Evolutionary conservation across 2,329 filamentous ascomycete genomes (phyloP), one percentile per base, ranked within the genome.

Genomic region (Penicillium digitatum): DNA sequence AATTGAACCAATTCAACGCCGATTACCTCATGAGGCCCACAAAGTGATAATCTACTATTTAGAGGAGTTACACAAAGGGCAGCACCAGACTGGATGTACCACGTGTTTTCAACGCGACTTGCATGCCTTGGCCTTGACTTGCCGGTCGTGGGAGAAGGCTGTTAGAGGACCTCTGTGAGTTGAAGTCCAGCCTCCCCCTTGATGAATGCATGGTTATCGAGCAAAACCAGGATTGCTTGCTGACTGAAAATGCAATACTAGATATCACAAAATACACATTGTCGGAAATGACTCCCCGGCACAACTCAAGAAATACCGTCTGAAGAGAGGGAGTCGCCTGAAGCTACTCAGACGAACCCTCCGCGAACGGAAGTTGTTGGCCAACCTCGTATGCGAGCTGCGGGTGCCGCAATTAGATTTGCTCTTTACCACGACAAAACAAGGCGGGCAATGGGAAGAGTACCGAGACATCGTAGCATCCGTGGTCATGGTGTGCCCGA

Each of bases 401-500:
- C 77, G 80, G 35, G 74, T 84, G 11, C 74, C 79, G 2, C 78
- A 80, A 42, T 70, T 81, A 48, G 75, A 81, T 53, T 40, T 74
- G 52, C 57, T 72, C 8, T 65, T 74, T 55, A 64, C 66, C 34
- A 76, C 74, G 27, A 75, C 69, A 42, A 72, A 74, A 54, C 71
- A 74, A 44, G 71, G 71, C 55, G 58, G 65, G 24, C 66, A 76
- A 55, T 74, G 74, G 63, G 74, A 80, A 62, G 77, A 79, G 46
- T 79, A 82, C 49, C 71, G 79, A 40, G 78, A 82, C 54, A 56
- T 79, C 18, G 68, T 84, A 18, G 79, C 81, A 6, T 82, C 81
- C 1, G 72, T 85, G 35, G 79, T 85, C 31, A 82, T 83, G 77
- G 77, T 78, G 2, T 85, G 81, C 61, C 81, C 82, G 8, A 82